Evolutionary conservation across 495 filamentous ascomycete species (phyloP), one percentile per base, ranked within the genome.

Genomic region (Hyaloscypha hepaticicola): DNA sequence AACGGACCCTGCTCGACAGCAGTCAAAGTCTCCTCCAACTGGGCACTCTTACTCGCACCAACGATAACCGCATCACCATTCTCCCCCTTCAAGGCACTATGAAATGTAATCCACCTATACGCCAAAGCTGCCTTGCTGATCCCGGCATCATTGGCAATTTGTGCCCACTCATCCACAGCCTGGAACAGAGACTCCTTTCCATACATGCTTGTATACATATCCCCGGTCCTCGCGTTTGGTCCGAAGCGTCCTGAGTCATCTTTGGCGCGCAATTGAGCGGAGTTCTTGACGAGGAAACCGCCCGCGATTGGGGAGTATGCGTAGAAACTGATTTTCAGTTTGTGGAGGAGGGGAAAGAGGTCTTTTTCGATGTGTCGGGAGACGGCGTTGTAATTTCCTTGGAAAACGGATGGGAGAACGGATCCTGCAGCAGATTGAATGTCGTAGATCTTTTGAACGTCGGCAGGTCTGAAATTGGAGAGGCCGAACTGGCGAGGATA

Each of bases 21-120:
- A 26, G 64, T 68, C 24, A 87, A 65, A 0, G 82, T 88, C 71
- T 84, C 70, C 27, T 77, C 69, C 19, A 88, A 52, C 69, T 88
- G 86, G 45, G 69, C 55, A 1, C 68, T n/a, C 48, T 64, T 78
- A 48, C 77, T 80, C 0, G 81, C 78, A 0, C 85, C 86, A 34
- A 86, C 48, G 22, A 88, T 76, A 4, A 87, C 61, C 1, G 71
- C 83, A 74, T 90, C 85, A 0, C 81, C 83, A 29, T 64, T 21
- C 28, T 80, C 78, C 0, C 71, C 74, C 0, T 75, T 77, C 49
- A 88, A 67, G 9, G 66, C 69, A 5, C 80, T 83, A 64, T 88
- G 76, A 66, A 82, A 82, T 24, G 76, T 71, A 4, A 85, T 70
- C 85, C 85, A 88, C 16, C 85, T 73, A 68, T 83, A 80, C 16